Evolutionary conservation across 352 stramenopile genomes (phyloP), one percentile per base, ranked within the genome.

Genomic region (Phytophthora europaea): DNA sequence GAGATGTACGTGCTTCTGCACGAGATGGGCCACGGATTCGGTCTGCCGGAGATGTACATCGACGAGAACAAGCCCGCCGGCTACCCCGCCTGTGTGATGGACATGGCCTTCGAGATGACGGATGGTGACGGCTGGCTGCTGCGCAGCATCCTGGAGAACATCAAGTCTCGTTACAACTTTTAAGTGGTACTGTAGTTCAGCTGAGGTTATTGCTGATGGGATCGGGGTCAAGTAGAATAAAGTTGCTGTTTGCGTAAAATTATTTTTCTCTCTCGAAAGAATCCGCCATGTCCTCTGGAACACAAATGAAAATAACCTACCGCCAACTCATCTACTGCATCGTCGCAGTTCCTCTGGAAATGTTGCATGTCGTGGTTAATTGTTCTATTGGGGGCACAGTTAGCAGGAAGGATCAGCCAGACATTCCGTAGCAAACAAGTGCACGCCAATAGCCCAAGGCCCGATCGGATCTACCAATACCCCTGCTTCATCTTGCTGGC

Each of bases 1-100:
- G 45, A 70, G 26, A 45, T 72, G 8, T 16, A 61, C n/a, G 72
- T 80, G 18, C 58, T 83, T 4, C 50, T 69, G 1, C 76, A 83
- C 55, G 76, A 83, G 31, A 83, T 80, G 22, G 68, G 76, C 22
- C 76, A 83, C 51, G 76, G 61, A 1, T 75, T 72, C n/a, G 69
- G 69, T 4, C 43, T 76, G 16, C 70, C 70, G 9, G 65, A 65
- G 20, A 65, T 71, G 40, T 70, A 64, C 54, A 28, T 57, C 28
- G 1, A 18, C n/a, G 26, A 53, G 10, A 53, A 69, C 52, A 67
- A 59, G 51, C 66, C 65, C 1, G 31, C 20, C 34, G 48, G 60
- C 20, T 72, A 55, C 20, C 65, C 65, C 1, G 18, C 6, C 18
- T 70, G 62, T 34, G 47, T 70, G 15, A 70, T 70, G 62, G 45